Conservation (phyloP, 441 rosid species). For the Pelargonium citronellum region DNA sequence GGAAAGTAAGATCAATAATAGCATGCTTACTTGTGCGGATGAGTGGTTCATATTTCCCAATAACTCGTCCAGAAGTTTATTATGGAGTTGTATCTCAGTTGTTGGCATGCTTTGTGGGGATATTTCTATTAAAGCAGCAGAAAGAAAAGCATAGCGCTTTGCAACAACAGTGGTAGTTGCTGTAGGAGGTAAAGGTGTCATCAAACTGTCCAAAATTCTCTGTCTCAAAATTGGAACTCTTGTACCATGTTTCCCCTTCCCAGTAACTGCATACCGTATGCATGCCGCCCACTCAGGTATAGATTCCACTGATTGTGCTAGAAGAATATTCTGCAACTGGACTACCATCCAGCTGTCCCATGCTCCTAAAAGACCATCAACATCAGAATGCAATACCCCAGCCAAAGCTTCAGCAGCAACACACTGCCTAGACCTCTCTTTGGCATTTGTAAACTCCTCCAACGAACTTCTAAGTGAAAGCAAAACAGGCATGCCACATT, state of each 20-base stretch:
- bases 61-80: constrained; percentile 68
- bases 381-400: constrained; percentile 88
- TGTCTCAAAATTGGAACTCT: constrained; percentile 75
- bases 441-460: constrained; percentile 83
- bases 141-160: constrained; percentile 91
- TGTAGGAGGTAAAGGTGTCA: constrained; percentile 70
- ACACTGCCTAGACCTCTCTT: constrained; percentile 97
- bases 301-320: constrained; percentile 89
- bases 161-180: constrained; percentile 84
- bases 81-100: constrained; percentile 70
- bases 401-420: constrained; percentile 99
- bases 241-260: constrained; percentile 91
- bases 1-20: constrained; percentile 5
- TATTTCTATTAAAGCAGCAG: constrained; percentile 84
- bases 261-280: constrained; percentile 97
- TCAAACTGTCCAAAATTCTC: constrained; percentile 75
- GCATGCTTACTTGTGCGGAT: constrained; percentile 82
- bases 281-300: constrained; percentile 99
- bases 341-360: constrained; percentile 95
- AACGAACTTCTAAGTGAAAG: constrained; percentile 60
- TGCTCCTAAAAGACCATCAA: constrained; percentile 67
- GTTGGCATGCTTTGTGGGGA: constrained; percentile 83
- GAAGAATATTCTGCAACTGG: constrained; percentile 77
- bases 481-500: constrained; percentile 89
- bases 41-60: constrained; percentile 89